Evolutionary conservation across 1,139 yeast species (phyloP).

Genomic region (Hyphopichia pseudoburtonii): DNA sequence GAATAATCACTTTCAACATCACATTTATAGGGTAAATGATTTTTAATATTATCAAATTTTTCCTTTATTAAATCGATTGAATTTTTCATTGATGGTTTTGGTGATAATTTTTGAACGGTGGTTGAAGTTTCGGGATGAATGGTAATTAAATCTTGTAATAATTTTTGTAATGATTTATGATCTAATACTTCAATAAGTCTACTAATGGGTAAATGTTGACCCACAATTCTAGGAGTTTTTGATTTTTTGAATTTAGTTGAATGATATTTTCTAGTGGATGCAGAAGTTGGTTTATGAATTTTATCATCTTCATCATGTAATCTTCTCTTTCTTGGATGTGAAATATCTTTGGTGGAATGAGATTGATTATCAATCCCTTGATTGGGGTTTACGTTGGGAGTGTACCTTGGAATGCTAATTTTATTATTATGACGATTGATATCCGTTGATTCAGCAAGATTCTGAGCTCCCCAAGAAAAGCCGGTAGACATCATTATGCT

Average conservation of each 20-base stretch:
- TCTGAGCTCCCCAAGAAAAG: constrained; percentile 9
- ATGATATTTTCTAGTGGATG: constrained; percentile 7
- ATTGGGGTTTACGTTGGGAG: constrained; percentile 11
- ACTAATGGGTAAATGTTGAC: constrained; percentile 55
- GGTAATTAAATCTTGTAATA: constrained; percentile 53
- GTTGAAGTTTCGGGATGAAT: constrained; percentile 62
- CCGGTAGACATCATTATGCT: constrained; percentile 10
- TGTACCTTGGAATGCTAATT: constrained; percentile 14
- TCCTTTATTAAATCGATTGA: constrained; percentile 50
- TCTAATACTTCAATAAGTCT: constrained; percentile 70
- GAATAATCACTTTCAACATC: constrained; percentile 79
- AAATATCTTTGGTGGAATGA: constrained; percentile 2
- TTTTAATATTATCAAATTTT: constrained; percentile 47
- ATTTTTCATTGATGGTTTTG: constrained; percentile 55
- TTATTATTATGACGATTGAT: constrained; percentile 3
- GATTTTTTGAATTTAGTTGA: constrained; percentile 25
- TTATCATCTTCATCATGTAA: constrained; percentile 14
- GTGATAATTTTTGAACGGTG: constrained; percentile 55
- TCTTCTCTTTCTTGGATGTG: constrained; percentile 13
- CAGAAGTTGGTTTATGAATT: constrained; percentile 8
- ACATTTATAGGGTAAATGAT: constrained; percentile 71
- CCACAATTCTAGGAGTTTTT: constrained; percentile 44
- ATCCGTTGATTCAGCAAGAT: not conserved
- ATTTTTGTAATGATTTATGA: constrained; percentile 49
- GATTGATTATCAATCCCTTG: constrained; percentile 1